Evolutionary conservation across 805 yeast species (phyloP), one percentile per base, ranked within the genome.

Genomic region (Nakazawaea holstii): DNA sequence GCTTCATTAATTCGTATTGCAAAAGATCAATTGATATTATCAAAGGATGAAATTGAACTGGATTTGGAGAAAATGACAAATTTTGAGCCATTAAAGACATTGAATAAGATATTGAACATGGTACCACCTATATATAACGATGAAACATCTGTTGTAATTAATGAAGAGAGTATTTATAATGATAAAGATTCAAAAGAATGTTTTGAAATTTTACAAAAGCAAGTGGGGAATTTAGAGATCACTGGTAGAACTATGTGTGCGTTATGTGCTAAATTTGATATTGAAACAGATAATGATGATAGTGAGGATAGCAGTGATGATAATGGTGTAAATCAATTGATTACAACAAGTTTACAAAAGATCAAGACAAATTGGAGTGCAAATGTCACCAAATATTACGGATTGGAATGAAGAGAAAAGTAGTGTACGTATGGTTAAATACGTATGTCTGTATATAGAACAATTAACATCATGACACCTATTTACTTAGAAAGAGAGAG

Each of bases 191-290:
- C 10, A 10, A 13, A 29, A 14, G 17, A 15, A 33, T 20, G 24
- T 13, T 43, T 65, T 15, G 61, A 58, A 20, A 53, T 55, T 6
- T 26, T 67, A 4, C 49, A 58, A 14, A 53, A 52, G 1, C 46
- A 63, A 35, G 57, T 60, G 4, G 53, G 59, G 36, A 51, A 57
- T 2, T 58, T 58, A 14, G 50, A 51, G 8, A 59, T 68, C 7
- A 68, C 72, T 3, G 68, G 67, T 6, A 57, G 69, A 37, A 64
- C 64, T 8, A 48, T 66, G 6, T 64, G 69, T 51, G 59, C 63
- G 13, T 45, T 67, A 35, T 69, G 71, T 53, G 67, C 59, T 1
- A 46, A 48, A n/a, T 58, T 60, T 37, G 72, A 68, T 42, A 39
- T 54, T 13, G 26, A 11, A 33, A 41, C 4, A 17, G 51, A 39